A percentile compares a stretch with the other conserved stretches of the same genome.
These are phyloP conservation scores for Chaetomium cochliodes DNA, from an alignment of 495 filamentous ascomycete genomes.

Conservation along the genomic window DNA sequence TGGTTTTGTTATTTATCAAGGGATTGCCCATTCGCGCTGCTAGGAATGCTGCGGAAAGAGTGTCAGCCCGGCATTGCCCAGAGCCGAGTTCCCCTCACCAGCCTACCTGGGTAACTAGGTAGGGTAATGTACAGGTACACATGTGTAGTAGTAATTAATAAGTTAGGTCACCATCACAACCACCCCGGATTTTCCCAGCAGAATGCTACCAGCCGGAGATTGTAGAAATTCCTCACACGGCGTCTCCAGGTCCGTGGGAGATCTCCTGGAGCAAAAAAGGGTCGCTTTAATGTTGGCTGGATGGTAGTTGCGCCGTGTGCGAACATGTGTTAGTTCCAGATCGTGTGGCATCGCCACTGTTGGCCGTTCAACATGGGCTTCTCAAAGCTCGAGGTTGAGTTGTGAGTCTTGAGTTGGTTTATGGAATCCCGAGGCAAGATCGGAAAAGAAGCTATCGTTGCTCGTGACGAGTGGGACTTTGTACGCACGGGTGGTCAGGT, in stretches of 20 bases:
- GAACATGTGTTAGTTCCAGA: background rate
- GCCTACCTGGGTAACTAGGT: too few relatives aligned
- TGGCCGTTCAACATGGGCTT: background rate
- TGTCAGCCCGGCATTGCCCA: conserved; percentile 1
- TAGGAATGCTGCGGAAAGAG: conserved; percentile 12
- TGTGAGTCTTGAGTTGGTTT: background rate
- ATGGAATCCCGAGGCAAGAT: too few relatives aligned
- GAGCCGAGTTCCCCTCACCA: conserved; percentile 10
- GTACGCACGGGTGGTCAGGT: too few relatives aligned
- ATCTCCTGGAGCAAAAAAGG: background rate
- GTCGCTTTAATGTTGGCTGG: background rate
- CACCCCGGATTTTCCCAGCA: conserved; percentile 7
- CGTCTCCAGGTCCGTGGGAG: conserved; percentile 2
- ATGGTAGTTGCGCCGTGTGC: background rate
- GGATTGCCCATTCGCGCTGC: background rate
- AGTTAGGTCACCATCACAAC: background rate
- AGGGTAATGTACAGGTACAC: too few relatives aligned
- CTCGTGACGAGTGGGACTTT: too few relatives aligned
- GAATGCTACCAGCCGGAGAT: conserved; percentile 18
- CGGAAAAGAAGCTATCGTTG: too few relatives aligned
- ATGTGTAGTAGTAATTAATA: background rate
- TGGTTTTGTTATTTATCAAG: background rate
- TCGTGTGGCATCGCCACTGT: background rate
- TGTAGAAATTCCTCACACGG: conserved; percentile 12
- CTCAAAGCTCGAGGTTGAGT: background rate